Evolutionary conservation across 2,329 filamentous ascomycete genomes (phyloP).

Genomic region (Aspergillus spinulosporus): DNA sequence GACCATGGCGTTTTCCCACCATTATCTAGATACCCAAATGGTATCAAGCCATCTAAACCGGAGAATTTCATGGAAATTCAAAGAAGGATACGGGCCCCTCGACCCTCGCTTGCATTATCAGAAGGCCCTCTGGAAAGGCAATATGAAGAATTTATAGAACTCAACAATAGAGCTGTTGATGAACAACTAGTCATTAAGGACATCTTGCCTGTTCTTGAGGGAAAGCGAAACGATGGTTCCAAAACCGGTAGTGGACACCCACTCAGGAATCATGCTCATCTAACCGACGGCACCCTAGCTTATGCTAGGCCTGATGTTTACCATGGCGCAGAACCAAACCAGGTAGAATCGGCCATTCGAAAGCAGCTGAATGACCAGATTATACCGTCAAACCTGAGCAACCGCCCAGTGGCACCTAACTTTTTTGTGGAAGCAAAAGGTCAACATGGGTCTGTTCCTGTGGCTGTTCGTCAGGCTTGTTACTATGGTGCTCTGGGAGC

Average conservation of each 20-base stretch:
- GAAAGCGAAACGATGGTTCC: neutral
- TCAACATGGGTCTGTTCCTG: neutral
- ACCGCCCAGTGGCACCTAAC: neutral
- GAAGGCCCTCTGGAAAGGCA: neutral
- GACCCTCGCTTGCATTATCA: conserved; percentile 4
- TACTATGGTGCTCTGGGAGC: conserved; percentile 9
- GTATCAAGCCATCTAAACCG: conserved; percentile 1
- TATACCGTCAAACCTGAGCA: neutral
- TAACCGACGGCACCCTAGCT: conserved; percentile 2
- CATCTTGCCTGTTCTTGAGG: conserved; percentile 4
- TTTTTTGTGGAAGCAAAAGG: conserved; percentile 6
- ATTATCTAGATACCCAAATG: neutral
- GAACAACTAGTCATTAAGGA: conserved; percentile 1
- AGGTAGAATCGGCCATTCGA: neutral
- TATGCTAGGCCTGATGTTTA: conserved; percentile 6
- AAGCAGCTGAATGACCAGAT: conserved; percentile 7
- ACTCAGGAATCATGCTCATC: conserved; percentile 5
- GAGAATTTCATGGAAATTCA: conserved; percentile 6
- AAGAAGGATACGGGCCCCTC: conserved; percentile 1
- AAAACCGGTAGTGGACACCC: neutral
- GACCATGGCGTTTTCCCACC: neutral
- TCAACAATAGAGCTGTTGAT: neutral
- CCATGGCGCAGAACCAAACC: conserved; percentile 2
- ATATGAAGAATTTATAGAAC: neutral
- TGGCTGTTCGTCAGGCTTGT: conserved; percentile 1